These are phyloP conservation scores for Trichoderma breve DNA, from an alignment of 2,329 filamentous ascomycete genomes.

Conservation along the genomic window DNA sequence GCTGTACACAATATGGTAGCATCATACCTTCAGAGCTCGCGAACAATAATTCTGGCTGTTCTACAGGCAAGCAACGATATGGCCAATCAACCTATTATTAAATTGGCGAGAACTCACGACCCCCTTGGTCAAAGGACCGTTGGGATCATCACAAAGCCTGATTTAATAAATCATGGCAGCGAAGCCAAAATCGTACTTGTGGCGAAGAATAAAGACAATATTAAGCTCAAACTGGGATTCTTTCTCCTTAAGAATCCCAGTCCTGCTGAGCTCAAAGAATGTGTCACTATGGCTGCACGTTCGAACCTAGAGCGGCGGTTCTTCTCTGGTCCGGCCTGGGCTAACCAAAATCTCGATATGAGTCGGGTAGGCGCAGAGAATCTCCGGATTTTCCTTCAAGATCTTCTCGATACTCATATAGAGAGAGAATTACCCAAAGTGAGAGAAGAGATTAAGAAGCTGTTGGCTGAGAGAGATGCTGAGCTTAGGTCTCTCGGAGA, in stretches of 20 bases:
- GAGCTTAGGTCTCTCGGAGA: background rate
- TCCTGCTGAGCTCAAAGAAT: background rate
- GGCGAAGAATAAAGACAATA: background rate
- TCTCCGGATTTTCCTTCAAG: background rate
- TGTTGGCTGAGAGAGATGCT: background rate
- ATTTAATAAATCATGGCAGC: background rate
- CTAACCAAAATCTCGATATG: background rate
- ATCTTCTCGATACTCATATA: background rate
- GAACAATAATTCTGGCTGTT: constrained; percentile 5
- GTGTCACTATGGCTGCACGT: background rate
- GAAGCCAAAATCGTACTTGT: background rate
- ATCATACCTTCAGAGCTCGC: background rate
- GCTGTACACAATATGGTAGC: background rate
- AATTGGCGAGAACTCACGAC: background rate
- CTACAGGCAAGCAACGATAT: background rate
- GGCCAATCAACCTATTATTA: background rate
- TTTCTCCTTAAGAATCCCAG: background rate
- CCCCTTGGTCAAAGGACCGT: background rate
- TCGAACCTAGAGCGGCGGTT: background rate
- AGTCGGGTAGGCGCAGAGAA: background rate
- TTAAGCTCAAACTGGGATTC: background rate
- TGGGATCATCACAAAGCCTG: constrained; percentile 1
- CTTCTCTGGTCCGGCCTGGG: background rate
- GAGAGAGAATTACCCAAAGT: constrained; percentile 1
- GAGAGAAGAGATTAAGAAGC: background rate